Base-by-base conservation (phyloP, 2,329 filamentous ascomycete species). In the Penicillium sp. region DNA sequence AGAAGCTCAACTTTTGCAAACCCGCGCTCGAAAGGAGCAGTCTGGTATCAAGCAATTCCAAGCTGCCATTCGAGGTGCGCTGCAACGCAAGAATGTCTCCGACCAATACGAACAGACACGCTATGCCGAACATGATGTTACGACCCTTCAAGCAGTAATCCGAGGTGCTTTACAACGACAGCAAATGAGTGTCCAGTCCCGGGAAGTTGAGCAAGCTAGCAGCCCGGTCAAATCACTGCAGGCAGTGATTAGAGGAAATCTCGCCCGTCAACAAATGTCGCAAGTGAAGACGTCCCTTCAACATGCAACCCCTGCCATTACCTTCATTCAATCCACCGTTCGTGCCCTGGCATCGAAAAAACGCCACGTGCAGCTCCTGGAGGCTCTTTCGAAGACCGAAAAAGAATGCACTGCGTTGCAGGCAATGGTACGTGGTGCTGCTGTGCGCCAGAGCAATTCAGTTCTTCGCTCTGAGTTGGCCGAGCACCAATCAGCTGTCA, bases 101-200 rank as follows among this genome's bases (percentile, higher is more conserved):
- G 75, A 81, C 72, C 84, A 74, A 30, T 66, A 67, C 37, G 68
- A 74, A 53, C 59, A 70, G 40, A 71, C 68, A 61, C 86, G 59
- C 33, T 75, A 82, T 66, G 79, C 82, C 57, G 78, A 84, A 67
- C 81, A 81, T 35, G 80, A 84, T 56, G 83, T 90, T 42, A 79
- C 82, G 62, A 79, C 81, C 51, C 81, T 92, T 47, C 90, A 93
- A 78, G 86, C 89, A 59, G 85, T 85, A 44, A 84, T 88, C 67
- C 85, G 91, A 62, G 91, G 90, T 70, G 85, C 87, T 79, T 76
- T 92, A 61, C 76, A 88, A 65, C 84, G 91, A 69, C 82, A 79
- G 63, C 64, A 75, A 26, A 66, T 77, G 60, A 66, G 51, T 53
- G 65, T 67, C 5, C 73, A 78, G 45, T 68, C 68, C 13, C 65